Evolutionary conservation across 768 basidiomycete species (phyloP), one percentile per base, ranked within the genome.

Genomic region (Lentinus tigrinus): DNA sequence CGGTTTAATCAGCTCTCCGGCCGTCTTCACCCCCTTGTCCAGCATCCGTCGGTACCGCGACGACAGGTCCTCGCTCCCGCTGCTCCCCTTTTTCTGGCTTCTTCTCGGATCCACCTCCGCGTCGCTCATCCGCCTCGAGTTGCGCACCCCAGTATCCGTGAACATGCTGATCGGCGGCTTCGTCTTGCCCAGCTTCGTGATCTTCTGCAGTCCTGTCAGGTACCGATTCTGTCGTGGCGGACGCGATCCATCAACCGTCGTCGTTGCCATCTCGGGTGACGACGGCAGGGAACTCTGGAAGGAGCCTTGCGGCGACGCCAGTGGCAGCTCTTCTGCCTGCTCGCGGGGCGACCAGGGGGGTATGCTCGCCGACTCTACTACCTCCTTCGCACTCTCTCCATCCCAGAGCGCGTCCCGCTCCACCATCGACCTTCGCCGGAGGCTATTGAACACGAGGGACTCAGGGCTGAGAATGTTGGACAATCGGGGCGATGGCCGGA

Each of bases 401-500:
- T 54, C 56, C 47, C 42, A 43, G 38, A 23, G 31, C 27, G 21
- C 51, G 39, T 57, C 38, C 11, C 44, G 47, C 23, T 57, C 55
- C 5, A 27, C 52, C 34, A 43, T 16, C 21, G 58, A 54, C 28
- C 23, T 52, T 26, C 59, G 52, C 13, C 52, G 58, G 31, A 34
- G 9, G 19, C 39, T 24, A 21, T 39, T 42, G 38, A 63, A 46
- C 37, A 49, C 19, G 14, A 56, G 39, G 46, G 56, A 36, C 19
- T 61, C 59, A n/a, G 38, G 56, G 19, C 56, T 53, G 47, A 60
- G 28, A 9, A 69, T 58, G 42, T 65, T 63, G 36, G 67, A 57
- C 42, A 67, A 60, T 3, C 58, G 63, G 17, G 77, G 77, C 5
- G 74, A 58, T 1, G 75, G 74, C 57, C 76, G 76, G 60, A 76